Evolutionary conservation across 2,329 filamentous ascomycete species (phyloP).

Genomic region (Colletotrichum phormii): DNA sequence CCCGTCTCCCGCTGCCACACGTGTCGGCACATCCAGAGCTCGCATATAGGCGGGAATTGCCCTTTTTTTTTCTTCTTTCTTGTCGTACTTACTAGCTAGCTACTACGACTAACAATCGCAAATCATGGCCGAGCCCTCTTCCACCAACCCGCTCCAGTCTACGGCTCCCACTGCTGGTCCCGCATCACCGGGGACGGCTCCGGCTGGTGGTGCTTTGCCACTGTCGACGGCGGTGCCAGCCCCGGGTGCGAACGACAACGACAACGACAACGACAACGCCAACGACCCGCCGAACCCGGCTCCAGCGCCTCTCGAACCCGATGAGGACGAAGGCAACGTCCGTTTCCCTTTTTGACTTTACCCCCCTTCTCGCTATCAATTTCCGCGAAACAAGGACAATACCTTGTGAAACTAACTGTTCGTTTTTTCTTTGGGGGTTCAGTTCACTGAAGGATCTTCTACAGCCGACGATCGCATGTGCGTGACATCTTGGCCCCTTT

Average conservation of each 20-base stretch:
- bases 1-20: not conserved
- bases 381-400: too few species aligned
- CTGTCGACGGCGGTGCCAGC: not conserved
- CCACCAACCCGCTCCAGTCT: too few species aligned
- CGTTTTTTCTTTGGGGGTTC: not conserved
- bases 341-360: not conserved
- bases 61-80: too few species aligned
- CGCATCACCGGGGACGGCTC: too few species aligned
- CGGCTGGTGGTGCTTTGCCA: not conserved
- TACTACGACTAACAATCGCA: not conserved
- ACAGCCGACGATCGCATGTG: not conserved
- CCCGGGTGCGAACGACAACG: too few species aligned
- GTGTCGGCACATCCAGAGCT: not conserved
- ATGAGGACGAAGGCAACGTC: not conserved
- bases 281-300: not conserved
- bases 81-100: not conserved
- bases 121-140: not conserved
- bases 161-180: not conserved
- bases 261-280: not conserved
- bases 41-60: not conserved
- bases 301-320: not conserved
- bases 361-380: too few species aligned
- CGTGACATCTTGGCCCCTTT: not conserved
- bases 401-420: too few species aligned
- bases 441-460: not conserved